A percentile compares a stretch with the other conserved stretches of the same genome.
These are phyloP conservation scores for Bolboschoenoplectus hybrid DNA, from an alignment of 202 grass and related monocot species.

Conservation along the genomic window DNA sequence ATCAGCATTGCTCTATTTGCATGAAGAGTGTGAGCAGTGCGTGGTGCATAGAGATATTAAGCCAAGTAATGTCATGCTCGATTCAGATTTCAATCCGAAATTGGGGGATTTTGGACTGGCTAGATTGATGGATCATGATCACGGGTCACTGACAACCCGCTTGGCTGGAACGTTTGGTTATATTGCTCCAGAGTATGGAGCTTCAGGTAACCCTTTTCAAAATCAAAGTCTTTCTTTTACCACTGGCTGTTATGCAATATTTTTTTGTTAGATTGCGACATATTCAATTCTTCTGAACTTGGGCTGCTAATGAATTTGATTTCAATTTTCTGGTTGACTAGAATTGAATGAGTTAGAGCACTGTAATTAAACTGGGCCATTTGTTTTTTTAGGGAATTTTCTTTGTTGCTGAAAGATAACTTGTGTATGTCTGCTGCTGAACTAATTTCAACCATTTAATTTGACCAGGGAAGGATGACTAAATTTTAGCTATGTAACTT, in stretches of 20 bases:
- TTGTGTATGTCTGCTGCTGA: background rate
- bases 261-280: background rate
- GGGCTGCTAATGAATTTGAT: constrained; percentile 28
- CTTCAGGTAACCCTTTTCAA: constrained; percentile 37
- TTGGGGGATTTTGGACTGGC: constrained; percentile 57
- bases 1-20: constrained; percentile 53
- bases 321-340: constrained; percentile 6
- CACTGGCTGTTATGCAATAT: background rate
- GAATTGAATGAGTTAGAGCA: background rate
- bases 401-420: background rate
- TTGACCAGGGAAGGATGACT: background rate
- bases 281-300: background rate
- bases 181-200: constrained; percentile 52
- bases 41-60: constrained; percentile 60
- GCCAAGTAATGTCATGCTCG: constrained; percentile 52
- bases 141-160: constrained; percentile 47
- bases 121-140: constrained; percentile 48
- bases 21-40: constrained; percentile 48
- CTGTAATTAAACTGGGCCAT: background rate
- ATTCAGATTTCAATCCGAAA: constrained; percentile 39
- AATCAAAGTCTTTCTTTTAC: constrained; percentile 11
- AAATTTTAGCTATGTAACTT: background rate
- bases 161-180: constrained; percentile 57
- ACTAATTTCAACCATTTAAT: constrained; percentile 7
- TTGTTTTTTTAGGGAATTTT: background rate